phyloP scores from a whole-genome alignment of 306 rosid species.

The Quercus agrifolia region DNA sequence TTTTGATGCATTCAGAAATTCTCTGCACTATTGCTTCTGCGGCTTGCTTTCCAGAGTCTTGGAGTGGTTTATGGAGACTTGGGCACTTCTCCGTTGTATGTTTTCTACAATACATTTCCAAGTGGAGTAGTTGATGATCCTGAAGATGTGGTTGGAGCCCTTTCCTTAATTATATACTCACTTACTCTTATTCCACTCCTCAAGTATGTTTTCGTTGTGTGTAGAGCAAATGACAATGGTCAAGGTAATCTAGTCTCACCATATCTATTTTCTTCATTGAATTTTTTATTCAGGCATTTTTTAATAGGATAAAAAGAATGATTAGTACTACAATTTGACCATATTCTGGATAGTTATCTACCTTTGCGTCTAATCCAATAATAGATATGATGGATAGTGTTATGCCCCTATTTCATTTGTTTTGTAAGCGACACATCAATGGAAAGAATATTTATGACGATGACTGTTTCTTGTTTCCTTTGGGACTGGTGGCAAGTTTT shows the following conservation, averaged over 20 bases:
- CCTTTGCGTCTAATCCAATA: neutral
- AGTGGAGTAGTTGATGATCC: slow-evolving; percentile 46
- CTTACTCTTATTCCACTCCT: slow-evolving; percentile 94
- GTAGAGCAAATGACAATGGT: slow-evolving; percentile 94
- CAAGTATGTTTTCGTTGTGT: slow-evolving; percentile 80
- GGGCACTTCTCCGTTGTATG: slow-evolving; percentile 98
- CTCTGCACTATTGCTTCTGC: slow-evolving; percentile 75
- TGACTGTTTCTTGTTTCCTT: neutral
- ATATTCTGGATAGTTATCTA: neutral
- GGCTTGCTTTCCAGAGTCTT: slow-evolving; percentile 95
- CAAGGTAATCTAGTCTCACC: slow-evolving; percentile 61
- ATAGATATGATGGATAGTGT: neutral
- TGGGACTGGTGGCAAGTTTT: neutral
- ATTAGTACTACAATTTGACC: neutral
- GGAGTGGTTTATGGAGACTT: slow-evolving; percentile 98
- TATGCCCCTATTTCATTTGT: neutral
- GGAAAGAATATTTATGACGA: neutral
- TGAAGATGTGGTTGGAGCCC: slow-evolving; percentile 92
- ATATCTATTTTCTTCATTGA: neutral
- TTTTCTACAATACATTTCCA: slow-evolving; percentile 92
- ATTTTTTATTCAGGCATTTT: neutral
- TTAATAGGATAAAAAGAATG: neutral
- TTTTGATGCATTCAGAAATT: slow-evolving; percentile 62
- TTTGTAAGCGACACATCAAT: neutral
- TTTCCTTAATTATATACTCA: slow-evolving; percentile 93